Conservation (phyloP, 1,284 basidiomycete genomes). For the Tremellales sp. region DNA sequence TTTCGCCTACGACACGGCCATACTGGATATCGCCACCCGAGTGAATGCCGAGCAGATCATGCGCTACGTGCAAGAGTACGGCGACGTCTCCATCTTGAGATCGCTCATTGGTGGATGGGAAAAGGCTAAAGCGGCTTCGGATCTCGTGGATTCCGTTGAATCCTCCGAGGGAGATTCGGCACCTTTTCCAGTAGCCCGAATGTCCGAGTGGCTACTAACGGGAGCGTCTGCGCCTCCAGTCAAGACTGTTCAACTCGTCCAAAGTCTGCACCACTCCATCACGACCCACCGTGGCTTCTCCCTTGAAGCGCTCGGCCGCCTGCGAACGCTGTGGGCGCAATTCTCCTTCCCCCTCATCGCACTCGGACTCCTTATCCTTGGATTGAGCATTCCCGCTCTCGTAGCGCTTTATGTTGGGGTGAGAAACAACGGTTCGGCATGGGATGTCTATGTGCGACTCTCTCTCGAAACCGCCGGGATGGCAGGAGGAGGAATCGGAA, state of each 20-base stretch:
- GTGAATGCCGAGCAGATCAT: constrained; percentile 75
- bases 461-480: constrained; percentile 36
- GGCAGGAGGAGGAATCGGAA: constrained; percentile 21
- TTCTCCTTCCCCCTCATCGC: constrained; percentile 78
- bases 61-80: constrained; percentile 73
- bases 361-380: constrained; percentile 55
- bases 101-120: constrained; percentile 52
- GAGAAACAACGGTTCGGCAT: constrained; percentile 36
- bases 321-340: constrained; percentile 88
- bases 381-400: constrained; percentile 40
- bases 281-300: constrained; percentile 52
- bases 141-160: background rate
- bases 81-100: constrained; percentile 65
- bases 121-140: constrained; percentile 11
- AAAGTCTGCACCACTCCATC: constrained; percentile 18
- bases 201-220: constrained; percentile 11
- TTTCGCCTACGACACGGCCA: constrained; percentile 54
- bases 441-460: constrained; percentile 44
- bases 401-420: constrained; percentile 45
- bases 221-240: background rate
- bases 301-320: constrained; percentile 63
- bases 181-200: background rate
- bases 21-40: constrained; percentile 61
- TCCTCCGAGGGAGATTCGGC: constrained; percentile 2
- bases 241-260: constrained; percentile 1